Conservation (phyloP, 2,329 filamentous ascomycete genomes). For the Furcasterigmium furcatum region DNA sequence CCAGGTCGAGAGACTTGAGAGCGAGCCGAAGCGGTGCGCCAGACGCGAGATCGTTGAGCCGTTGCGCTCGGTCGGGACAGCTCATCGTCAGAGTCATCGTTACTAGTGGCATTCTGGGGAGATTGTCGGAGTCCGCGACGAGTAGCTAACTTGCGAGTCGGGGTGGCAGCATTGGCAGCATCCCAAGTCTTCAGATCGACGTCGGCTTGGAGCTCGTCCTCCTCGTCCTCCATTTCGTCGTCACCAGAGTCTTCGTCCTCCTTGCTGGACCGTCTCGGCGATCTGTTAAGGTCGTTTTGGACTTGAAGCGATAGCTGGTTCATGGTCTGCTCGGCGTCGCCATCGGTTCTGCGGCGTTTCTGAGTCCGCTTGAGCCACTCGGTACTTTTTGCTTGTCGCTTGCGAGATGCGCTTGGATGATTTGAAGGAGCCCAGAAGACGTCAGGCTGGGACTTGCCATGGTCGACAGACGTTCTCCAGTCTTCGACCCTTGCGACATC, state of each 20-base stretch:
- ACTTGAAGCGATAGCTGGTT: constrained; percentile 1
- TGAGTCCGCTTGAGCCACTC: constrained; percentile 27
- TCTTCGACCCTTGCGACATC: constrained; percentile 24
- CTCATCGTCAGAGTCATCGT: background rate
- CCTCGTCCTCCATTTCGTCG: background rate
- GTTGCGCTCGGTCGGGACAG: constrained; percentile 1
- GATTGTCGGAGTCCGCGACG: background rate
- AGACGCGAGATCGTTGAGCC: constrained; percentile 4
- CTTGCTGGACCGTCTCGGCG: too few relatives aligned
- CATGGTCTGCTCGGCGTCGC: background rate
- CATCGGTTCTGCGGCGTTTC: constrained; percentile 20
- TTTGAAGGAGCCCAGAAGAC: constrained; percentile 20
- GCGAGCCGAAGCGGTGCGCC: constrained; percentile 11
- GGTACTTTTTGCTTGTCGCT: constrained; percentile 18
- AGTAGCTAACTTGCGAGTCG: background rate
- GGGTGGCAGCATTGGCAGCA: too few relatives aligned
- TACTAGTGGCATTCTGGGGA: background rate
- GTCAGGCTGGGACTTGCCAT: constrained; percentile 8
- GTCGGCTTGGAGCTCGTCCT: constrained; percentile 1
- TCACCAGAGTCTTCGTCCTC: too few relatives aligned
- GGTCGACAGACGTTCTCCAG: constrained; percentile 21
- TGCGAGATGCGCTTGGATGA: constrained; percentile 3
- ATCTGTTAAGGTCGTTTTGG: too few relatives aligned
- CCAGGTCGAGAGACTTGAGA: constrained; percentile 20
- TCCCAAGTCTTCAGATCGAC: too few relatives aligned